Conservation (phyloP, 169 alveolate genomes). For the Perkinsus marinus region DNA sequence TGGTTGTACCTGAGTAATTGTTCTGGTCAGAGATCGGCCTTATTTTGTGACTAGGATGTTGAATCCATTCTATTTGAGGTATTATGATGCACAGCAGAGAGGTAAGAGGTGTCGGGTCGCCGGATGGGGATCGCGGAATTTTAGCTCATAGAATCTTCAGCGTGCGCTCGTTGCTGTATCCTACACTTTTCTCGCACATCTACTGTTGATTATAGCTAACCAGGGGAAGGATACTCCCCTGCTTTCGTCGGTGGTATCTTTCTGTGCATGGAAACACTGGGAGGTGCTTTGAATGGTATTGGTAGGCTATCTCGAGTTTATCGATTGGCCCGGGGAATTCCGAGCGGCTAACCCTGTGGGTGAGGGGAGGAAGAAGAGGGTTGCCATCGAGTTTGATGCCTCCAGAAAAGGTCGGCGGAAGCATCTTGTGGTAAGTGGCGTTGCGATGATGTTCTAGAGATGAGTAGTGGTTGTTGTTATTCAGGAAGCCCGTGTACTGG, state of each 20-base stretch:
- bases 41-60: neutral
- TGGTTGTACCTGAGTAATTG: too few relatives aligned
- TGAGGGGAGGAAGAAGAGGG: neutral
- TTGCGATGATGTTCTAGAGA: too few relatives aligned
- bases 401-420: neutral
- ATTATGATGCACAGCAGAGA: neutral
- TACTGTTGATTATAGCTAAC: too few relatives aligned
- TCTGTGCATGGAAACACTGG: too few relatives aligned
- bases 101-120: constrained; percentile 9
- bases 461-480: neutral
- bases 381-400: neutral
- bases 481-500: neutral
- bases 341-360: constrained; percentile 62
- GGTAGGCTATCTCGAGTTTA: constrained; percentile 55
- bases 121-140: constrained; percentile 43
- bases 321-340: constrained; percentile 49
- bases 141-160: too few relatives aligned
- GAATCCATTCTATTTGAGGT: neutral
- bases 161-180: too few relatives aligned
- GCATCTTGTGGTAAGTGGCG: neutral
- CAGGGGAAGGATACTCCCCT: too few relatives aligned
- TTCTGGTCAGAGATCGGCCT: neutral
- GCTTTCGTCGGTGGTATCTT: too few relatives aligned
- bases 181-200: too few relatives aligned
- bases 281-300: neutral